Base-by-base conservation (phyloP, 371 early-diverging fungal species). In the Mortierella sp. region DNA sequence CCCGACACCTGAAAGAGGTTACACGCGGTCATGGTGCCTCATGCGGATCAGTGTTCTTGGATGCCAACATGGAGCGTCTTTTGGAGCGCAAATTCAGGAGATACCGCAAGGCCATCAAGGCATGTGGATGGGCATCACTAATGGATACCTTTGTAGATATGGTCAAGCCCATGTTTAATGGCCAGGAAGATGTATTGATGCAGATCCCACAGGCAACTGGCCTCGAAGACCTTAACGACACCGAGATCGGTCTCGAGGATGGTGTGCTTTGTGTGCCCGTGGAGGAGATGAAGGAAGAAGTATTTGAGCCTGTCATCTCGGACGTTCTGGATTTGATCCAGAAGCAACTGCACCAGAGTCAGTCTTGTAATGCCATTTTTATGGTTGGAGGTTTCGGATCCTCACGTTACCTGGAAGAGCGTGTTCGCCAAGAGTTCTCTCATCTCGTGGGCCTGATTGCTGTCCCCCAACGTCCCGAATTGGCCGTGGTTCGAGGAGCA, bases 261-360 rank as follows among this genome's bases (percentile, higher is more conserved):
- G 87, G 87, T 47, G 85, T 85, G 17, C 77, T 80, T 9, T 68
- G 87, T 67, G 81, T 86, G 35, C 79, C 87, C 10, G 80, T 73
- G 4, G 83, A 83, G 28, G 83, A 84, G n/a, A 87, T 88, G 64
- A 78, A 58, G 62, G 5, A 68, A 19, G 73, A 72, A 49, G 79
- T 91, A 26, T 91, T 89, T 83, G 91, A 91, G 60, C 91, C 90
- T 12, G 88, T 91, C 10, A 84, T 90, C 19, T 83, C 87, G 23
- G 83, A 87, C 61, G 87, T 89, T n/a, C 71, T 90, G 61, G 77
- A 85, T 40, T 63, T 90, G 32, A 90, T 91, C 31, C 86, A 87
- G 55, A 84, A 87, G 29, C 91, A 91, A 66, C 82, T 91, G 1
- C 83, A 85, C 17, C 82, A 82, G 42, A 83, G 86, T 10, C 77